Conservation (phyloP, 202 grass and related monocot species). For the Elaeis oleifera region DNA sequence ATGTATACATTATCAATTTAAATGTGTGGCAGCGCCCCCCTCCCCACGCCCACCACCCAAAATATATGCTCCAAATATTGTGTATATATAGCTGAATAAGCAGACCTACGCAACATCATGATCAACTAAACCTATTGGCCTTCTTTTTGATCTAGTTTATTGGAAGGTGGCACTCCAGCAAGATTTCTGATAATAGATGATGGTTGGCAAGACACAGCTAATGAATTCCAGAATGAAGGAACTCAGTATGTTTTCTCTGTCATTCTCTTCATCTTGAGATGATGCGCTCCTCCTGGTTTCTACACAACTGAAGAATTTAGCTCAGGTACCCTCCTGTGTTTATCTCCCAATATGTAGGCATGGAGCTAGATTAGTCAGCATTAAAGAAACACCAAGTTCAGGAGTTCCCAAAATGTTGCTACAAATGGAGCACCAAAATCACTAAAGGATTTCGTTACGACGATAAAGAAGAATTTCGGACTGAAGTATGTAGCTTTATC, state of each 20-base stretch:
- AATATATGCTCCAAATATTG: too few species aligned
- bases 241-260: constrained; percentile 21
- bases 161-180: constrained; percentile 13
- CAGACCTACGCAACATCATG: too few species aligned
- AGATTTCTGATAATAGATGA: constrained; percentile 30
- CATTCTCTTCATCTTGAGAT: neutral
- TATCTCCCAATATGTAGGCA: constrained; percentile 2
- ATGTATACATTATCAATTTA: too few species aligned
- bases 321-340: neutral
- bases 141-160: constrained; percentile 5
- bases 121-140: neutral
- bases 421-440: neutral
- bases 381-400: constrained; percentile 28
- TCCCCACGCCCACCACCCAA: too few species aligned
- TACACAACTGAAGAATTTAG: too few species aligned
- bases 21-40: too few species aligned
- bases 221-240: constrained; percentile 27
- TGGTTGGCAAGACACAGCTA: constrained; percentile 21
- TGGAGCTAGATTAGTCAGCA: constrained; percentile 24
- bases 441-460: constrained; percentile 19
- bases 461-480: constrained; percentile 17
- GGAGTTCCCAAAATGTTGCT: neutral
- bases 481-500: constrained; percentile 1
- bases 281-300: neutral
- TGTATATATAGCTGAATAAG: too few species aligned